These are phyloP conservation scores for Coniochaeta sp. DNA, from an alignment of 2,329 filamentous ascomycete genomes.

Conservation along the genomic window DNA sequence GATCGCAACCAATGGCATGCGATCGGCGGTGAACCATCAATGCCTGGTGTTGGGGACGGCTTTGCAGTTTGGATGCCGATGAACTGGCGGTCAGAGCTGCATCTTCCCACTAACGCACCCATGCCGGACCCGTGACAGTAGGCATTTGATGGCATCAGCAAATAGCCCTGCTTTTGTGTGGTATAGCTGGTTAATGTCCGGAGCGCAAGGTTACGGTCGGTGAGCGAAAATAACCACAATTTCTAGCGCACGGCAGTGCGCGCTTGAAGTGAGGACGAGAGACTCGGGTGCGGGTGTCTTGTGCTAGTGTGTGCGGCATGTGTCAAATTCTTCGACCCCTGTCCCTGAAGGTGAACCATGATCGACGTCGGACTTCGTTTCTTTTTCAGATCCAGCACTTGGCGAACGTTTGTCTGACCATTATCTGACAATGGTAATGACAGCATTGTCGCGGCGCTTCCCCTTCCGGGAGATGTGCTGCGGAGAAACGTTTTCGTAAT, in stretches of 20 bases:
- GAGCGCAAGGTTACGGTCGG: too few relatives aligned
- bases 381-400: neutral
- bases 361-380: conserved; percentile 19
- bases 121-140: conserved; percentile 13
- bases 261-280: too few relatives aligned
- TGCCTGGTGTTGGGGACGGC: neutral
- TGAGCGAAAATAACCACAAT: too few relatives aligned
- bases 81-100: conserved; percentile 44
- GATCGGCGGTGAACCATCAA: neutral
- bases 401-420: neutral
- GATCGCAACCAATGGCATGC: neutral
- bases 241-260: too few relatives aligned
- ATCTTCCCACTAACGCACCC: conserved; percentile 18
- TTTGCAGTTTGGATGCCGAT: conserved; percentile 15
- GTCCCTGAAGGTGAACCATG: conserved; percentile 29
- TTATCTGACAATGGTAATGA: neutral
- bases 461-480: neutral
- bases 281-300: conserved; percentile 14
- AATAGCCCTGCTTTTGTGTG: neutral
- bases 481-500: neutral
- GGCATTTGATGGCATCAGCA: conserved; percentile 6
- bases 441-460: neutral
- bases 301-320: conserved; percentile 18
- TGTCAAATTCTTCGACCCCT: conserved; percentile 12
- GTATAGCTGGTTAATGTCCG: too few relatives aligned